Evolutionary conservation across 2,329 filamentous ascomycete species (phyloP), one percentile per base, ranked within the genome.

Genomic region (Ilyonectria destructans): DNA sequence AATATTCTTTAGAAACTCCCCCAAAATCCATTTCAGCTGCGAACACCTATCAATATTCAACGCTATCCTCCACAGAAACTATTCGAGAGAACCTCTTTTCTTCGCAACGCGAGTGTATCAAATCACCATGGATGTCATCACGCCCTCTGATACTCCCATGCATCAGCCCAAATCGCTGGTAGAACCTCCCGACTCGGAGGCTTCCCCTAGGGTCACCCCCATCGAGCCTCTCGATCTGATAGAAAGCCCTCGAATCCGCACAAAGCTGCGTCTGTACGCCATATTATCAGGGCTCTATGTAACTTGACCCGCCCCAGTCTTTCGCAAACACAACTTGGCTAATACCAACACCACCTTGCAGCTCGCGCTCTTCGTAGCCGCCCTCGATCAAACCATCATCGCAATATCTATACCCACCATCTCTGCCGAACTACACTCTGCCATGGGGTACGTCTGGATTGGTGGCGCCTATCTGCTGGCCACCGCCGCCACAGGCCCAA

Each of bases 331-430:
- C 12, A 46, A 3, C 17, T 5, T 17, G 8, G 46, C 57, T 51
- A 13, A 55, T 46, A 46, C 23, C 35, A 35, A 46, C 23, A 7
- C 23, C 10, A 31, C 13, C 19, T 15, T 43, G 4, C 31, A 58
- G 52, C 43, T 58, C 21, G 33, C 46, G 26, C 46, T 59, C 23
- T 65, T 65, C 12, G 26, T 65, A 12, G 31, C 54, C 3, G 48
- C 62, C 9, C 46, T 65, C 35, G 62, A 65, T 21, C 17, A 45
- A 33, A 65, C 62, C 35, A 65, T 65, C 17, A 40, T 65, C 26
- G 40, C 62, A n/a, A 65, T 52, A 23, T 15, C 67, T 12, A 51
- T 69, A 6, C 67, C 67, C 1, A 69, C 67, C 0, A 69, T 69
- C 9, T 55, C 59, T 1, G 49, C 40, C 0, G 63, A 63, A 13